Percentiles rank a stretch among this genome's conserved stretches.
phyloP scores from a whole-genome alignment of 2,329 filamentous ascomycete genomes.

The Colletotrichum sojae region DNA sequence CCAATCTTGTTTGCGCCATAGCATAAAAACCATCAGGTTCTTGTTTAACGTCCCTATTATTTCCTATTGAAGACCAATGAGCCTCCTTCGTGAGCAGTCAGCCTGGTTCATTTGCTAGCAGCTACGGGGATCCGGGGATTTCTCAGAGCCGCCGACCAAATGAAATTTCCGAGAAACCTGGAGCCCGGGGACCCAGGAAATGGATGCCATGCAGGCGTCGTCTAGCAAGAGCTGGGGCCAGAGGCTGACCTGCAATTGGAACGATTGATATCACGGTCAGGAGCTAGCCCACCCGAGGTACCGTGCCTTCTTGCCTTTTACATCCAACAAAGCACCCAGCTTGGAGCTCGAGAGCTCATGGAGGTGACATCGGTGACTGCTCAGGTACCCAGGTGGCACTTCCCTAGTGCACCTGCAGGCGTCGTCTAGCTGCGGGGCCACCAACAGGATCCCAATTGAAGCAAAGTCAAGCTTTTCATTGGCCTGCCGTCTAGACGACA shows the following conservation, averaged over 20 bases:
- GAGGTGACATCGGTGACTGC: neutral
- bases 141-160: neutral
- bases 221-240: constrained; percentile 18
- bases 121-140: too few species aligned
- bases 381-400: too few species aligned
- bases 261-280: too few species aligned
- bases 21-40: too few species aligned
- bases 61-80: too few species aligned
- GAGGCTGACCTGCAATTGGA: too few species aligned
- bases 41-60: too few species aligned
- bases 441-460: constrained; percentile 30
- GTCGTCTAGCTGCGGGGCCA: constrained; percentile 31
- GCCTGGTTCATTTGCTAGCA: too few species aligned
- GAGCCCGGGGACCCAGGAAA: neutral
- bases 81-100: too few species aligned
- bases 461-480: constrained; percentile 37
- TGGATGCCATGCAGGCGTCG: constrained; percentile 20
- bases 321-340: neutral
- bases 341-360: neutral
- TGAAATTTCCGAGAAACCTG: constrained; percentile 2
- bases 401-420: constrained; percentile 21
- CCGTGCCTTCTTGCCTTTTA: too few species aligned
- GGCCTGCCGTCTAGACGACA: constrained; percentile 33
- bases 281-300: too few species aligned
- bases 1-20: too few species aligned